These are phyloP conservation scores for Aspergillus ostianus DNA, from an alignment of 495 filamentous ascomycete species.

Conservation along the genomic window DNA sequence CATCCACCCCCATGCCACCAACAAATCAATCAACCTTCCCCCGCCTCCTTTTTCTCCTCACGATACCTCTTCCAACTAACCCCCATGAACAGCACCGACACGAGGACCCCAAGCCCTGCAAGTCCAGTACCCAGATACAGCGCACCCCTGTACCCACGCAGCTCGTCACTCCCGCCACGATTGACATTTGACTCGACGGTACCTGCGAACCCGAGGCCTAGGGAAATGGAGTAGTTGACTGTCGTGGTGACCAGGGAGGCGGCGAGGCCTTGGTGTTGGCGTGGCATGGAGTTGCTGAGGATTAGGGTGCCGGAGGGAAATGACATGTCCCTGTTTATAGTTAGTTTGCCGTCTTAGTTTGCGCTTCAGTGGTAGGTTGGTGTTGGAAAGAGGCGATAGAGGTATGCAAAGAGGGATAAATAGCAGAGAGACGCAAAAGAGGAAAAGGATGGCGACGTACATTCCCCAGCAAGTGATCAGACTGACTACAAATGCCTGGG, in stretches of 20 bases:
- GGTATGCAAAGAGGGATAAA: too few relatives aligned
- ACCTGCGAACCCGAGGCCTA: conserved; percentile 61
- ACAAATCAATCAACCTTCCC: background rate
- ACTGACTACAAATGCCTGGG: conserved; percentile 54
- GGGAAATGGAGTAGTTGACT: conserved; percentile 59
- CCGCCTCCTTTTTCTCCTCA: background rate
- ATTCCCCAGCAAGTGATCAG: conserved; percentile 61
- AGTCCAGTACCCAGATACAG: conserved; percentile 56
- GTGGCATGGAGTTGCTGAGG: conserved; percentile 53
- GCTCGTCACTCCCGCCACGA: conserved; percentile 36
- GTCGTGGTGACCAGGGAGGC: conserved; percentile 58
- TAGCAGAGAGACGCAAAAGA: too few relatives aligned
- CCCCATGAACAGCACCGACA: conserved; percentile 18
- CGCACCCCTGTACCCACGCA: conserved; percentile 56
- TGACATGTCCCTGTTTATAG: conserved; percentile 45
- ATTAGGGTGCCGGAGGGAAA: conserved; percentile 62
- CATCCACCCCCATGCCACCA: too few relatives aligned
- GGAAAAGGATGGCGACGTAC: conserved; percentile 13
- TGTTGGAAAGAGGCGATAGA: too few relatives aligned
- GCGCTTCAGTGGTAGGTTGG: too few relatives aligned
- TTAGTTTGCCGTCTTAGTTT: background rate
- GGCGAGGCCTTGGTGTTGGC: conserved; percentile 62
- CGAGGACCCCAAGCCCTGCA: conserved; percentile 12
- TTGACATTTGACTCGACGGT: conserved; percentile 55
- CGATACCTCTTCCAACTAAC: conserved; percentile 14